These are phyloP conservation scores for Abrus precatorius DNA, from an alignment of 306 rosid genomes.

Conservation along the genomic window DNA sequence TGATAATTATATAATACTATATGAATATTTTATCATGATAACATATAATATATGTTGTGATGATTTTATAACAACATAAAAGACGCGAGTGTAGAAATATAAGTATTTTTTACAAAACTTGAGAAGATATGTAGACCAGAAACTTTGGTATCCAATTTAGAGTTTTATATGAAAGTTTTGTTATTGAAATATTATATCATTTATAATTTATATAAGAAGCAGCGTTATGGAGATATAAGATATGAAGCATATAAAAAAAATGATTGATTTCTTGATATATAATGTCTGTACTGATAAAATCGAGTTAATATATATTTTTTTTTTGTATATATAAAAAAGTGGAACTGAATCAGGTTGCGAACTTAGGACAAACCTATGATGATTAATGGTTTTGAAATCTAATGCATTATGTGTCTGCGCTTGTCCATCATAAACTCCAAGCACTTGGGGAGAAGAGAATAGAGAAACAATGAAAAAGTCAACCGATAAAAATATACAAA, in stretches of 20 bases:
- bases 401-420: not conserved
- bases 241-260: not conserved
- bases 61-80: too few relatives aligned
- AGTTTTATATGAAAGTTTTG: not conserved
- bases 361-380: not conserved
- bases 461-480: conserved; percentile 27
- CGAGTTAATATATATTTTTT: not conserved
- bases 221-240: not conserved
- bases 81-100: too few relatives aligned
- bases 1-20: too few relatives aligned
- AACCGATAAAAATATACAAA: conserved; percentile 47
- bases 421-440: conserved; percentile 34
- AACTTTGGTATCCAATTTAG: not conserved
- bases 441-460: not conserved
- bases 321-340: not conserved
- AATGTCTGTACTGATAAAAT: not conserved
- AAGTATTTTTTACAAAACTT: too few relatives aligned
- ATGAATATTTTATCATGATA: too few relatives aligned
- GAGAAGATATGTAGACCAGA: not conserved
- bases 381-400: not conserved
- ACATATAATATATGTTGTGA: too few relatives aligned
- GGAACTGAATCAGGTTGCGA: not conserved
- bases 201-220: too few relatives aligned
- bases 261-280: too few relatives aligned
- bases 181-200: not conserved